These are phyloP conservation scores for Myriosclerotinia curreyana DNA, from an alignment of 2,329 filamentous ascomycete species.

Conservation along the genomic window DNA sequence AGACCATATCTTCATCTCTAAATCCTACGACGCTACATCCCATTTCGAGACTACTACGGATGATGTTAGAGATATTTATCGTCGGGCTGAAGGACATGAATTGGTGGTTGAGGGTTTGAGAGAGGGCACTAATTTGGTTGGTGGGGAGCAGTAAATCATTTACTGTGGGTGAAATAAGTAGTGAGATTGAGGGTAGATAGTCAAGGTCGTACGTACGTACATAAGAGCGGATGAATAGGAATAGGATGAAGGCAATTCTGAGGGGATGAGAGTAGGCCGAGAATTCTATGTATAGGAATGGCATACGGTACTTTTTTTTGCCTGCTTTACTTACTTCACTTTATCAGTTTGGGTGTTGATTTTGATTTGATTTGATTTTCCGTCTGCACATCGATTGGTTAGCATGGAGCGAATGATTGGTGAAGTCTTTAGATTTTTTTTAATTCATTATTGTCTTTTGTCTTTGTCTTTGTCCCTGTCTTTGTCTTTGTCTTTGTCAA, in stretches of 20 bases:
- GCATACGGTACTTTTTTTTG: conserved; percentile 16
- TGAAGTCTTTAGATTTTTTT: background rate
- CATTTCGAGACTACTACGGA: conserved; percentile 93
- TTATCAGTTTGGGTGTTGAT: conserved; percentile 4
- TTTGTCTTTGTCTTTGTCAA: background rate
- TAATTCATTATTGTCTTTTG: background rate
- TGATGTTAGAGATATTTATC: conserved; percentile 93
- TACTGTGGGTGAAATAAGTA: background rate
- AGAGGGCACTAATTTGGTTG: conserved; percentile 64
- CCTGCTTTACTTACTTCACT: conserved; percentile 9
- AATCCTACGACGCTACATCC: conserved; percentile 96
- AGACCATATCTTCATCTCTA: conserved; percentile 95
- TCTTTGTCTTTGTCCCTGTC: no score
- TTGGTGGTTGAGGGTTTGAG: conserved; percentile 64
- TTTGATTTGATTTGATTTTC: background rate
- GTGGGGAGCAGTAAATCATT: conserved; percentile 54
- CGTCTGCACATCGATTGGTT: no score
- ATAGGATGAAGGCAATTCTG: background rate
- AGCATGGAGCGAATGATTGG: background rate
- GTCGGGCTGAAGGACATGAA: conserved; percentile 67
- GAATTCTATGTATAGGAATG: conserved; percentile 14
- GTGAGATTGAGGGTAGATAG: background rate
- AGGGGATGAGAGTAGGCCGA: conserved; percentile 4
- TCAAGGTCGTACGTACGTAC: conserved; percentile 9
- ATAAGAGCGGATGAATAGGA: background rate